A percentile compares a stretch with the other conserved stretches of the same genome.
phyloP scores from a whole-genome alignment of 2,329 filamentous ascomycete species.

The Magnaporthiopsis poae region DNA sequence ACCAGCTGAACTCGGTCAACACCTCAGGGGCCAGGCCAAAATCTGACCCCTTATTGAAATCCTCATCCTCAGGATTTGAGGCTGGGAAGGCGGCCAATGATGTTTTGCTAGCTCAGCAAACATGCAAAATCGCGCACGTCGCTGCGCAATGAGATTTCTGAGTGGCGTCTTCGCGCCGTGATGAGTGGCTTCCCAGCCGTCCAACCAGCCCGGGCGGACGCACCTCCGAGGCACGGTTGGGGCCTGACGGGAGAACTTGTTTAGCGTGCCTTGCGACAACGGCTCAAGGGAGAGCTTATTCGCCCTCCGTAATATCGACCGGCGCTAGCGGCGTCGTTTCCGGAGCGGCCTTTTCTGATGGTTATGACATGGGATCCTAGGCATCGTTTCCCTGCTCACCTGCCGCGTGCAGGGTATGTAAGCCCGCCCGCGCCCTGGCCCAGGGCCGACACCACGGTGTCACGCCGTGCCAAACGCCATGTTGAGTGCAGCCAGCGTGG shows the following conservation, averaged over 20 bases:
- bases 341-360: not conserved
- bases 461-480: not conserved
- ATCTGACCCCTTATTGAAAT: too few relatives aligned
- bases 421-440: not conserved
- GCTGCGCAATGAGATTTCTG: not conserved
- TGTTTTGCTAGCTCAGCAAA: not conserved
- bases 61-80: too few relatives aligned
- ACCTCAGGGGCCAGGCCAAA: not conserved
- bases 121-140: not conserved
- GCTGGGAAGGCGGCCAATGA: not conserved
- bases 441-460: not conserved
- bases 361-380: not conserved
- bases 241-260: not conserved
- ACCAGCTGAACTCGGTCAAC: not conserved
- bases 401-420: not conserved
- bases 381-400: not conserved
- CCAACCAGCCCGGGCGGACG: not conserved
- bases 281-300: not conserved
- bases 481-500: not conserved
- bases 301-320: not conserved
- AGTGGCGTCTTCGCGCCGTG: not conserved
- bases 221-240: not conserved
- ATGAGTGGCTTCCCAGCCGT: not conserved
- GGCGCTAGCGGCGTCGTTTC: not conserved
- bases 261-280: not conserved